Evolutionary conservation across 2,329 filamentous ascomycete genomes (phyloP), one percentile per base, ranked within the genome.

Genomic region (Aspergillus pseudotamarii): DNA sequence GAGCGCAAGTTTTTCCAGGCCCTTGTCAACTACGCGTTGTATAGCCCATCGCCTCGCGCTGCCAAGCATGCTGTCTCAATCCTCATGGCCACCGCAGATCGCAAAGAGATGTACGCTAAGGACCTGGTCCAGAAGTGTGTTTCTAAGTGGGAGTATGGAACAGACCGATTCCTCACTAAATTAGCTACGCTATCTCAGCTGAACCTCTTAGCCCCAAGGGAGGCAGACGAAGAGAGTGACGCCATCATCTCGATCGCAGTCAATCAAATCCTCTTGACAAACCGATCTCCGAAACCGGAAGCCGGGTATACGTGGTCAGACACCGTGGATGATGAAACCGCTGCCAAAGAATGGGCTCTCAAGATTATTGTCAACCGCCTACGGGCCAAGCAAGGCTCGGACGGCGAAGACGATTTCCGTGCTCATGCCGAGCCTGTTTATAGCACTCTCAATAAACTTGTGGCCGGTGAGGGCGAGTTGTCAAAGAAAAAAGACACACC

Each of bases 61-160:
- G 92, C 94, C 26, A 99, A 99, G 78, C 93, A 98, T 79, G 95
- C 95, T 0, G 89, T 98, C 56, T 94, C 92, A 32, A 93, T 99
- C 67, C 84, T 99, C 59, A 88, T 97, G 78, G 89, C 91, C 41
- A 89, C 89, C 11, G 83, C 88, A 26, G 88, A 94, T 57, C 88
- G 88, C 69, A 95, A 92, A 76, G 91, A 94, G 72, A 90, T 96
- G 81, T 91, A 93, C 64, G 92, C 93, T 9, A 93, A 90, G 59
- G 93, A 96, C 69, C 84, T 99, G 12, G 79, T 97, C 9, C 86
- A 90, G 60, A 91, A 90, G 74, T 90, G 90, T 63, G 86, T 92
- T 67, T 88, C 92, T 67, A 86, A 88, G 57, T 94, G 91, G 83
- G 83, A 85, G 3, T 94, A 93, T 67, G 91, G 88, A 1, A 85